Evolutionary conservation across 768 basidiomycete genomes (phyloP), one percentile per base, ranked within the genome.

Genomic region (Tricholoma saponaceum): DNA sequence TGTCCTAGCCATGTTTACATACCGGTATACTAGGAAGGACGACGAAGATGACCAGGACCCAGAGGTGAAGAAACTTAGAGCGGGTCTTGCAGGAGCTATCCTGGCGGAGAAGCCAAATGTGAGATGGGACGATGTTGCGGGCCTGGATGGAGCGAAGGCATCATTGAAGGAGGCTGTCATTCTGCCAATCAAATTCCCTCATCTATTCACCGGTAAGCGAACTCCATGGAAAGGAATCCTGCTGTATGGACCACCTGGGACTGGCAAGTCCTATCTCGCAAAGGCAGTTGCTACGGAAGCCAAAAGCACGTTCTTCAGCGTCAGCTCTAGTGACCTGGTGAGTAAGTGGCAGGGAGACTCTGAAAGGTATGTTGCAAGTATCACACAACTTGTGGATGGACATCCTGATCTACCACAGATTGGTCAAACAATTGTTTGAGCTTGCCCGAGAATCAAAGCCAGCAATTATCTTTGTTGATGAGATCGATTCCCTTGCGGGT

Each of bases 271-370:
- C 43, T 98, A 88, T 69, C 82, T 99, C 43, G 97, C 97, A 2
- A 99, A 99, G 72, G 97, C 97, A 0, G 97, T 99, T 22, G 97
- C 97, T 16, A 99, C 97, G 13, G 97, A 99, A 73, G 95, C 97
- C 54, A 98, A 98, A 76, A 95, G 95, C 72, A 98, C 96, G 8
- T 99, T 99, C 80, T 98, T 96, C 76, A 92, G 89, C 62, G 94
- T 99, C 59, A 93, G 90, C 67, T 94, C 92, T 22, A 88, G 87
- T 69, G 97, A 98, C 68, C 79, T 99, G 55, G 97, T 98, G 55
- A 95, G 93, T 72, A 99, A 98, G 71, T 99, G 97, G 97, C 97
- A 98, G 76, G 97, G 97, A 58, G 97, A 99, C 72, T 95, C 93
- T 4, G 96, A 98, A 75, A 79, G 96, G 95, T 91, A 60, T 69